A percentile compares a stretch with the other conserved stretches of the same genome.
phyloP scores from a whole-genome alignment of 2,329 filamentous ascomycete species.

The Didymella glomerata region DNA sequence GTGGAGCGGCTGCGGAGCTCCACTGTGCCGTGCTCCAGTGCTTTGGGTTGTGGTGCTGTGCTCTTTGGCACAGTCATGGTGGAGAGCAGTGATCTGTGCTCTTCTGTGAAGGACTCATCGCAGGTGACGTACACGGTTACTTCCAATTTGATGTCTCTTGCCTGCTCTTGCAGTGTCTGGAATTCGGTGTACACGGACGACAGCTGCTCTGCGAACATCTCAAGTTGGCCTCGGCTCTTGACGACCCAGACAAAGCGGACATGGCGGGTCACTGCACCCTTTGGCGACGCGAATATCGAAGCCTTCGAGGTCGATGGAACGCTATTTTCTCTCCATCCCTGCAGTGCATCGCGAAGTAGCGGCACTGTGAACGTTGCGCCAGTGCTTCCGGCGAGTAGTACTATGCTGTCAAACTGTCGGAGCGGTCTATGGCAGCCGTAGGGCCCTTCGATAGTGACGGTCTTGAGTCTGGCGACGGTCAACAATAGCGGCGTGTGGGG shows the following conservation, averaged over 20 bases:
- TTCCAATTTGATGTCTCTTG: conserved; percentile 57
- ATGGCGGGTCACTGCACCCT: conserved; percentile 56
- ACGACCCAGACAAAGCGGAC: conserved; percentile 68
- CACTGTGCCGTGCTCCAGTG: conserved; percentile 26
- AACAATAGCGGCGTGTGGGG: not conserved
- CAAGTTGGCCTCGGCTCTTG: conserved; percentile 61
- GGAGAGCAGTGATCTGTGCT: conserved; percentile 46
- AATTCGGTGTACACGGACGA: conserved; percentile 56
- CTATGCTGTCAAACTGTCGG: conserved; percentile 67
- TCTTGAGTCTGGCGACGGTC: conserved; percentile 29
- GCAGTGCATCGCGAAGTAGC: conserved; percentile 63
- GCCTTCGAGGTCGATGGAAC: conserved; percentile 6
- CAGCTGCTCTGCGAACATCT: conserved; percentile 63
- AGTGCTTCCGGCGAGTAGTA: conserved; percentile 67
- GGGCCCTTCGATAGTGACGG: conserved; percentile 63
- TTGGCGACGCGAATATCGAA: conserved; percentile 32
- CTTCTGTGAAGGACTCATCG: conserved; percentile 58
- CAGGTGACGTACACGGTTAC: conserved; percentile 65
- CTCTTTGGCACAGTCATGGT: conserved; percentile 32
- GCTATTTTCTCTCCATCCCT: conserved; percentile 53
- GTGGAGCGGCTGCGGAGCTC: conserved; percentile 28
- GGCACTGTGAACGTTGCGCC: conserved; percentile 68
- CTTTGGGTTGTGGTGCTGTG: conserved; percentile 7
- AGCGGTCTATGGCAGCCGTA: conserved; percentile 62
- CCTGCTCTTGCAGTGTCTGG: conserved; percentile 47